A percentile compares a stretch with the other conserved stretches of the same genome.
These are phyloP conservation scores for Arctium lappa DNA, from an alignment of 129 eudicot species.

Conservation along the genomic window DNA sequence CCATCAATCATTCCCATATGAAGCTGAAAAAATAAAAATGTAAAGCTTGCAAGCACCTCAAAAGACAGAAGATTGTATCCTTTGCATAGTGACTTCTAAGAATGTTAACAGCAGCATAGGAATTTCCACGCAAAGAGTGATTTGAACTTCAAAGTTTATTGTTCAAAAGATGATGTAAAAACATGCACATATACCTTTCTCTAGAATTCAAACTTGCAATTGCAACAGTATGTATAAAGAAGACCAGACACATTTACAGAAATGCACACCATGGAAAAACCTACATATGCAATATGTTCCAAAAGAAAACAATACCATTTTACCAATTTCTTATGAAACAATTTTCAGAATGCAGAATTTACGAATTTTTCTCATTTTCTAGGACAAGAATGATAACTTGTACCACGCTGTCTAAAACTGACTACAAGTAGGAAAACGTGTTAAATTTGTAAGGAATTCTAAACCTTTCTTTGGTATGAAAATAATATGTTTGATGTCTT, in stretches of 20 bases:
- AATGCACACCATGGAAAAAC: not conserved
- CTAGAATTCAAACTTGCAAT: not conserved
- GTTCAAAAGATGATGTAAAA: not conserved
- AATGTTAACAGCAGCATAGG: not conserved
- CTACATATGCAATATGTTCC: not conserved
- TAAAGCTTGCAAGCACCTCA: not conserved
- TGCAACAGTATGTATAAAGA: not conserved
- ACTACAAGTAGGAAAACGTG: not conserved
- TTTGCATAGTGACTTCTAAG: too few relatives aligned
- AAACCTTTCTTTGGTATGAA: too few relatives aligned
- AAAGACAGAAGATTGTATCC: not conserved
- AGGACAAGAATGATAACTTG: not conserved
- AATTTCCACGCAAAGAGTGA: not conserved
- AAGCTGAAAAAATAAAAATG: conserved; percentile 34
- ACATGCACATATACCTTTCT: too few relatives aligned
- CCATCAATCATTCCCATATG: conserved; percentile 66
- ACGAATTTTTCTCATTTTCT: not conserved
- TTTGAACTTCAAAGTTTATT: not conserved
- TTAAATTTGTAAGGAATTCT: too few relatives aligned
- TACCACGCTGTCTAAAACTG: not conserved
- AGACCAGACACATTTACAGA: not conserved
- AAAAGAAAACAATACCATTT: too few relatives aligned
- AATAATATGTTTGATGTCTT: too few relatives aligned
- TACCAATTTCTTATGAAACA: not conserved
- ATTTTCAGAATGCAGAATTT: too few relatives aligned